Conservation (phyloP, 208 protist genomes). For the Trichomonas gallinae region DNA sequence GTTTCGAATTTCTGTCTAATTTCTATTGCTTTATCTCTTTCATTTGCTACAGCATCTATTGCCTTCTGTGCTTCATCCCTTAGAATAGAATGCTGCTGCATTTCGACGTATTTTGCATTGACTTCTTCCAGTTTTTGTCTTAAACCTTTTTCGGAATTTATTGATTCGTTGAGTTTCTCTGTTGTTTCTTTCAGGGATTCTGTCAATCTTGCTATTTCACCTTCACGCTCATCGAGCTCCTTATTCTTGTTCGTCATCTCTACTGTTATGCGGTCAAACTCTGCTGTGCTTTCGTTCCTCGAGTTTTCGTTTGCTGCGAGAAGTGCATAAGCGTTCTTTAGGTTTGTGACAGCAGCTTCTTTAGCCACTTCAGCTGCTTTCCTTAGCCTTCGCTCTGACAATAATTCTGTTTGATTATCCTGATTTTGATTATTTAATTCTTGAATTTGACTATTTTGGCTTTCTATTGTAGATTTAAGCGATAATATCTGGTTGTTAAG, state of each 20-base stretch:
- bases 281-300: background rate
- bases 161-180: background rate
- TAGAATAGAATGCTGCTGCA: background rate
- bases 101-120: background rate
- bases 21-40: background rate
- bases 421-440: background rate
- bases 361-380: background rate
- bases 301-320: background rate
- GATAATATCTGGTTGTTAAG: background rate
- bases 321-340: background rate
- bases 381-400: background rate
- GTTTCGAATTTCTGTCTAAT: background rate
- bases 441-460: background rate
- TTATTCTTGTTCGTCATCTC: background rate
- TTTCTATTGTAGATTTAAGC: background rate
- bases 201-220: background rate
- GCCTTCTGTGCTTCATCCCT: background rate
- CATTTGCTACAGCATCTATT: background rate
- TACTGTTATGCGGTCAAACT: background rate
- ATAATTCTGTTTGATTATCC: background rate
- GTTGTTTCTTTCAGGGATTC: background rate
- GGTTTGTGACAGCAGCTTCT: background rate
- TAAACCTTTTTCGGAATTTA: background rate
- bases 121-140: background rate
- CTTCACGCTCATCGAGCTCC: background rate